A percentile compares a stretch with the other conserved stretches of the same genome.
phyloP scores from a whole-genome alignment of 768 basidiomycete species.

The Kondoa malvinella region DNA sequence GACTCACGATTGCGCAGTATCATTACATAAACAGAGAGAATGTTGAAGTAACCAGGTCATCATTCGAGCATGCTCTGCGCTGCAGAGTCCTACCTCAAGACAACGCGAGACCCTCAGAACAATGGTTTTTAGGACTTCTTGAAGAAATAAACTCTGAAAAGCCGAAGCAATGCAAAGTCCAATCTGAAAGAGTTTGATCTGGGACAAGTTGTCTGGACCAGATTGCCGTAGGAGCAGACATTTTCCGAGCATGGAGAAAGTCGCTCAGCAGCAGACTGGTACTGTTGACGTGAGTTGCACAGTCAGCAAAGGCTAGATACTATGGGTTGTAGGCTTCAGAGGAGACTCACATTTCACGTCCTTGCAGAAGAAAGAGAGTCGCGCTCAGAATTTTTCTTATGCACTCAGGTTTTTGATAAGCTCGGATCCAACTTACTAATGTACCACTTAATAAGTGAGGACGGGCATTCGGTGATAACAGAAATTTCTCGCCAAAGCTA shows the following conservation, averaged over 20 bases:
- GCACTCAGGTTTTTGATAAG: no score
- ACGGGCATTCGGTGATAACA: no score
- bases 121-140: not conserved
- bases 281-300: no score
- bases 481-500: no score
- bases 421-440: no score
- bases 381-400: not conserved
- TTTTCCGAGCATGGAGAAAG: not conserved
- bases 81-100: constrained; percentile 2
- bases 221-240: not conserved
- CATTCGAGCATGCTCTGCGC: not conserved
- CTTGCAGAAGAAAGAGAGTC: not conserved
- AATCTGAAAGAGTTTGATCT: not conserved
- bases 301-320: no score
- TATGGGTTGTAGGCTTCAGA: no score
- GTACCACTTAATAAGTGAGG: no score
- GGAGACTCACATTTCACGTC: not conserved
- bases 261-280: no score
- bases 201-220: not conserved
- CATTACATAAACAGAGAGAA: not conserved
- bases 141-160: not conserved
- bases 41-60: constrained; percentile 8
- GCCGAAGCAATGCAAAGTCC: no score
- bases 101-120: not conserved
- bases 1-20: not conserved